Evolutionary conservation across 2,329 filamentous ascomycete genomes (phyloP).

Genomic region (Neurospora sp.): DNA sequence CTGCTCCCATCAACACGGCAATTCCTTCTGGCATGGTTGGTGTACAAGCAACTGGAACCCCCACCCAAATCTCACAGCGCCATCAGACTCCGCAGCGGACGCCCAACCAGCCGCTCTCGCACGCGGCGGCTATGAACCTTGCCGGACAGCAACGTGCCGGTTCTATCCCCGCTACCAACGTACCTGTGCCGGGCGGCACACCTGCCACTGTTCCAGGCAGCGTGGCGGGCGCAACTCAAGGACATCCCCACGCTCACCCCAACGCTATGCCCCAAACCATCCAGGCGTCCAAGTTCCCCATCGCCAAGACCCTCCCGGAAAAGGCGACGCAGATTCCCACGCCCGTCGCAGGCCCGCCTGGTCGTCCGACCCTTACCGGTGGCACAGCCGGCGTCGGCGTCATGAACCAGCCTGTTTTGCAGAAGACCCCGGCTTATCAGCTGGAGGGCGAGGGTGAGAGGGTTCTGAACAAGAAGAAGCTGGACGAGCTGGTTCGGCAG

Average conservation of each 20-base stretch:
- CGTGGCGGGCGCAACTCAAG: constrained; percentile 21
- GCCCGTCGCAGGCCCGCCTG: constrained; percentile 44
- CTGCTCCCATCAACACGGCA: constrained; percentile 39
- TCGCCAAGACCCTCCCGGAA: constrained; percentile 67
- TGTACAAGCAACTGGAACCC: constrained; percentile 34
- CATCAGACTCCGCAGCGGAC: constrained; percentile 36
- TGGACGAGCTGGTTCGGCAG: constrained; percentile 89
- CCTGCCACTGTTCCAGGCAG: constrained; percentile 6
- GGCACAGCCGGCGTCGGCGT: constrained; percentile 65
- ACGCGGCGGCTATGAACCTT: constrained; percentile 39
- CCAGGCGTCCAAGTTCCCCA: constrained; percentile 60
- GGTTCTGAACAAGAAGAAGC: constrained; percentile 93
- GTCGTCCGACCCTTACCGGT: constrained; percentile 75
- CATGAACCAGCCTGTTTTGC: constrained; percentile 77
- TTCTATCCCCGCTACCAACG: constrained; percentile 10
- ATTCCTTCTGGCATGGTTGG: constrained; percentile 30
- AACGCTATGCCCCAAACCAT: constrained; percentile 26
- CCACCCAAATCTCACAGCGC: constrained; percentile 38
- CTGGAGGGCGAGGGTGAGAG: constrained; percentile 88
- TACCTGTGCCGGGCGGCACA: background rate
- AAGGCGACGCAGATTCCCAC: constrained; percentile 59
- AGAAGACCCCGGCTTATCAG: constrained; percentile 72
- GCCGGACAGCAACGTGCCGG: constrained; percentile 29
- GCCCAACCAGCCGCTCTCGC: constrained; percentile 33
- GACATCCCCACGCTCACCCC: constrained; percentile 40